These are phyloP conservation scores for Hymenoscyphus scutula DNA, from an alignment of 2,329 filamentous ascomycete species.

Conservation along the genomic window DNA sequence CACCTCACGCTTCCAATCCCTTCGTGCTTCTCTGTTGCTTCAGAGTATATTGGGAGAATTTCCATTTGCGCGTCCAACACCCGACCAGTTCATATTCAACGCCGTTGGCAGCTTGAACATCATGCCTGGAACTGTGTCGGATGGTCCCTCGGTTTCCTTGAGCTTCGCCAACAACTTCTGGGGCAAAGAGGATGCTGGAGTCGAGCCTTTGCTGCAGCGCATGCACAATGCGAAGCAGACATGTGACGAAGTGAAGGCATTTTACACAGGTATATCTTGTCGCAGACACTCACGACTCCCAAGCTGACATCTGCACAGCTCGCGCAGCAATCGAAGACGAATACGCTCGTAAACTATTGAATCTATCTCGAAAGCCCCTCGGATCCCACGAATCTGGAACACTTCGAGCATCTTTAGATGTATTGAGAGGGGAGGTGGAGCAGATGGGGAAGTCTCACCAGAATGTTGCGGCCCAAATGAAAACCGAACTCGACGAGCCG, in stretches of 20 bases:
- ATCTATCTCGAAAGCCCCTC: slow-evolving; percentile 81
- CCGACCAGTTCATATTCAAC: slow-evolving; percentile 1
- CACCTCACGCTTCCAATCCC: not conserved
- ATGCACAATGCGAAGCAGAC: slow-evolving; percentile 95
- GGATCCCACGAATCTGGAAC: slow-evolving; percentile 86
- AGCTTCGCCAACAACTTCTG: slow-evolving; percentile 96
- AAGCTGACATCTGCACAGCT: slow-evolving; percentile 47
- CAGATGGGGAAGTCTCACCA: slow-evolving; percentile 92
- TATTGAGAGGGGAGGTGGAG: slow-evolving; percentile 84
- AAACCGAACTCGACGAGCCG: slow-evolving; percentile 90
- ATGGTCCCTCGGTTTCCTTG: slow-evolving; percentile 38
- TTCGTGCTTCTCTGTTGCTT: not conserved
- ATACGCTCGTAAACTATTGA: slow-evolving; percentile 84
- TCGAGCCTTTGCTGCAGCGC: slow-evolving; percentile 84
- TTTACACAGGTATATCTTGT: slow-evolving; percentile 68
- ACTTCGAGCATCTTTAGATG: slow-evolving; percentile 79
- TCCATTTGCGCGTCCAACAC: not conserved
- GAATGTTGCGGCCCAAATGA: slow-evolving; percentile 90
- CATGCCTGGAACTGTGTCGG: slow-evolving; percentile 36
- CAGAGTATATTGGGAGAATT: slow-evolving; percentile 1
- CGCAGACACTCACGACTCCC: slow-evolving; percentile 7
- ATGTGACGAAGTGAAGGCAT: slow-evolving; percentile 87
- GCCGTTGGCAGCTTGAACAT: slow-evolving; percentile 16
- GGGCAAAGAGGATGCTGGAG: slow-evolving; percentile 98
- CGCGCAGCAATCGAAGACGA: slow-evolving; percentile 95